Conservation (phyloP, 2,329 filamentous ascomycete species). For the Botrytis paeoniae region DNA sequence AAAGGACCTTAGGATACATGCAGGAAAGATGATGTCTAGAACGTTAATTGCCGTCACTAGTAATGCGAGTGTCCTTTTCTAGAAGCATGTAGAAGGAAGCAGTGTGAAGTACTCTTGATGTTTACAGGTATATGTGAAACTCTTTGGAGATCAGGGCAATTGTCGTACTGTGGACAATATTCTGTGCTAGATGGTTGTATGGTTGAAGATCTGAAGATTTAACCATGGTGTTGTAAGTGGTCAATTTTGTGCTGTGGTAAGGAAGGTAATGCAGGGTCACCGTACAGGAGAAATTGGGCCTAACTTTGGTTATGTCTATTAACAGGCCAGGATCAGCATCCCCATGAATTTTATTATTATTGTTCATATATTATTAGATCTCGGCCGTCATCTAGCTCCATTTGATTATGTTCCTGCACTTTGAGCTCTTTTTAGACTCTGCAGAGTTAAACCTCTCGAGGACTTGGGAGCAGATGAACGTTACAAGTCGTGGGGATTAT, state of each 20-base stretch:
- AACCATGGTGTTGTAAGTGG: neutral
- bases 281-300: neutral
- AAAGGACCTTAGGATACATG: neutral
- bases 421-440: no score
- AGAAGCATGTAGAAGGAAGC: neutral
- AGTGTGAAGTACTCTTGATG: neutral
- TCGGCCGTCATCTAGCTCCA: neutral
- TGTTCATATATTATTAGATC: neutral
- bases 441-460: neutral
- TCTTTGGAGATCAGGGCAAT: neutral
- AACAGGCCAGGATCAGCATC: neutral
- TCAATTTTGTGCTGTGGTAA: neutral
- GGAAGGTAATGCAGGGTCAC: neutral
- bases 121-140: neutral
- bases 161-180: neutral
- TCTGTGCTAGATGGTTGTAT: neutral
- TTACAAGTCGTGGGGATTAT: neutral
- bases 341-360: no score
- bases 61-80: neutral
- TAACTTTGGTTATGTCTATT: neutral
- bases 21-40: neutral
- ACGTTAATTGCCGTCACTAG: slow-evolving; percentile 3
- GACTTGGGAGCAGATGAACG: neutral
- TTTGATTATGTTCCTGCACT: neutral
- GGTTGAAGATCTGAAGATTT: neutral